A percentile compares a stretch with the other conserved stretches of the same genome.
Evolutionary conservation across 2,329 filamentous ascomycete species (phyloP).

Genomic region (Teratosphaeria gauchensis): DNA sequence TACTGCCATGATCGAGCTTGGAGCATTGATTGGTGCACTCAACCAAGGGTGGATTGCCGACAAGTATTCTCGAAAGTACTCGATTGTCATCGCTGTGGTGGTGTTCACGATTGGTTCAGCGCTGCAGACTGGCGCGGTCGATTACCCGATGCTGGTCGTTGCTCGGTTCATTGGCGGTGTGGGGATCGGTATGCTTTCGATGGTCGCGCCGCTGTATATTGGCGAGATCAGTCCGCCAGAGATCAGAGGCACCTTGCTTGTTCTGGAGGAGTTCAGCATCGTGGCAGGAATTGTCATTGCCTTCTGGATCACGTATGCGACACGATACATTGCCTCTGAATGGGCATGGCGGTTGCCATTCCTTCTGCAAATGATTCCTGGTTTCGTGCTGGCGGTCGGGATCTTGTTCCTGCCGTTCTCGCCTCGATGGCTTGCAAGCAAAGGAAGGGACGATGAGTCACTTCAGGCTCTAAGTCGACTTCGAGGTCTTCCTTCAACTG

Average conservation of each 20-base stretch:
- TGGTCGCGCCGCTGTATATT: constrained; percentile 33
- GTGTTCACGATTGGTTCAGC: constrained; percentile 38
- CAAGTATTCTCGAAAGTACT: constrained; percentile 35
- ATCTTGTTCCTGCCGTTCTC: constrained; percentile 27
- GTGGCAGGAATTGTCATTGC: constrained; percentile 39
- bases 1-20: constrained; percentile 36
- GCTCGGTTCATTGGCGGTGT: constrained; percentile 25
- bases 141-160: constrained; percentile 23
- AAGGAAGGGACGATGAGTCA: constrained; percentile 23
- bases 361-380: constrained; percentile 35
- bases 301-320: constrained; percentile 48
- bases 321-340: constrained; percentile 38
- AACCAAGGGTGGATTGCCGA: constrained; percentile 31
- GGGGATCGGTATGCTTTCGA: constrained; percentile 23
- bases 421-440: constrained; percentile 25
- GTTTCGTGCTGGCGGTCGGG: constrained; percentile 20
- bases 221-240: constrained; percentile 28
- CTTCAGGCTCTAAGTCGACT: constrained; percentile 19
- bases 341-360: constrained; percentile 42
- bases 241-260: constrained; percentile 35
- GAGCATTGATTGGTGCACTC: constrained; percentile 28
- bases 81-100: constrained; percentile 29
- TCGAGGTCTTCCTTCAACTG: constrained; percentile 34
- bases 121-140: constrained; percentile 25
- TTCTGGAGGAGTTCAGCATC: constrained; percentile 39